These are phyloP conservation scores for Pugionium dolabratum DNA, from an alignment of 345 rosid genomes.

Conservation along the genomic window DNA sequence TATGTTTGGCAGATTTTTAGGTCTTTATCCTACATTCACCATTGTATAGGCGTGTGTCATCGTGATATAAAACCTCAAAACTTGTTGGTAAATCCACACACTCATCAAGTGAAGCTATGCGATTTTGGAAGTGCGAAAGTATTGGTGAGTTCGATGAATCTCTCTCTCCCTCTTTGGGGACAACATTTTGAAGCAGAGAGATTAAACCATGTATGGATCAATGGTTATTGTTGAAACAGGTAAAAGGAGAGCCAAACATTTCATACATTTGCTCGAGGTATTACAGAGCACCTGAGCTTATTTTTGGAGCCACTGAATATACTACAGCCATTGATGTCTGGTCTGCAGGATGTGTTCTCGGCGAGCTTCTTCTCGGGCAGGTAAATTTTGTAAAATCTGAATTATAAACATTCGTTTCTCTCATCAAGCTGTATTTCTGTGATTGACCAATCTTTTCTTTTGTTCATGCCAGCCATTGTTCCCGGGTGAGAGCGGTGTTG, in stretches of 20 bases:
- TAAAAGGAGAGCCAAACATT: conserved; percentile 93
- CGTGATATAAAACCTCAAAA: conserved; percentile 98
- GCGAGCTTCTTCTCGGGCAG: conserved; percentile 94
- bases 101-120: conserved; percentile 91
- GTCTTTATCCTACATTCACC: conserved; percentile 86
- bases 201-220: conserved; percentile 6
- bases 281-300: conserved; percentile 97
- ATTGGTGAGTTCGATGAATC: conserved; percentile 56
- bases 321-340: conserved; percentile 96
- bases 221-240: conserved; percentile 48
- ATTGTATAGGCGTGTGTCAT: conserved; percentile 84
- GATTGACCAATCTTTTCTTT: conserved; percentile 12
- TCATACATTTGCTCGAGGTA: conserved; percentile 96
- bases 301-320: conserved; percentile 96
- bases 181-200: neutral
- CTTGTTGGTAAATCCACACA: conserved; percentile 96
- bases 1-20: conserved; percentile 72
- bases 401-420: neutral
- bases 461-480: conserved; percentile 70
- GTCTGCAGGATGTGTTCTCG: conserved; percentile 98
- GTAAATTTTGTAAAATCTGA: conserved; percentile 37
- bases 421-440: neutral
- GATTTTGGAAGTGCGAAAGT: conserved; percentile 99
- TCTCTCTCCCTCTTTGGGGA: neutral
- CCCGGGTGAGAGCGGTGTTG: conserved; percentile 98